A percentile compares a stretch with the other conserved stretches of the same genome.
Evolutionary conservation across 2,329 filamentous ascomycete species (phyloP).

Genomic region (Metarhizium rileyi): DNA sequence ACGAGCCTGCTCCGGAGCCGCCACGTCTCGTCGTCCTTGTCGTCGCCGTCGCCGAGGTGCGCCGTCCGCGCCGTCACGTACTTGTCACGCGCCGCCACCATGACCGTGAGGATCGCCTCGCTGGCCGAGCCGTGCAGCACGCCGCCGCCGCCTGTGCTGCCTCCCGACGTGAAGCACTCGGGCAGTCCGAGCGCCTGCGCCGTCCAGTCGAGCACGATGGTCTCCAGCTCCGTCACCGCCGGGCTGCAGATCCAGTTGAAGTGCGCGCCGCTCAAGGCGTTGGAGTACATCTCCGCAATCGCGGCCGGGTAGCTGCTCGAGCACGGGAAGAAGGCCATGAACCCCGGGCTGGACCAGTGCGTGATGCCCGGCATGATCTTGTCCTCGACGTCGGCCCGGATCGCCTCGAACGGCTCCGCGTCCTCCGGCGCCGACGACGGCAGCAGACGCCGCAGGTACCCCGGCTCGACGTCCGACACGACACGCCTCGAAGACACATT

Average conservation of each 20-base stretch:
- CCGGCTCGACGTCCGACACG: conserved; percentile 68
- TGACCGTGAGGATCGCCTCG: conserved; percentile 76
- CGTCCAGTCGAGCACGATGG: conserved; percentile 86
- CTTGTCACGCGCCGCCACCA: conserved; percentile 79
- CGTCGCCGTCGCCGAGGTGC: conserved; percentile 40
- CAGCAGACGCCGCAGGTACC: conserved; percentile 74
- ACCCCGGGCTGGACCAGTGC: conserved; percentile 90
- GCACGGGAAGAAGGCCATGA: conserved; percentile 92
- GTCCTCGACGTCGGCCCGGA: conserved; percentile 72
- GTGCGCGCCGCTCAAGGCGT: conserved; percentile 78
- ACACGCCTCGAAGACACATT: conserved; percentile 61
- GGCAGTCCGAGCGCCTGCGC: conserved; percentile 68
- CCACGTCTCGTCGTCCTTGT: conserved; percentile 61
- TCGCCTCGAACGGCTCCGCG: conserved; percentile 66
- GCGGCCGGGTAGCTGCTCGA: conserved; percentile 74
- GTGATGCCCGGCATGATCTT: conserved; percentile 90
- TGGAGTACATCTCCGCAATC: conserved; percentile 85
- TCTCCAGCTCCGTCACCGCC: conserved; percentile 87
- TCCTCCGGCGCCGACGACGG: conserved; percentile 55
- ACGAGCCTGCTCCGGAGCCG: conserved; percentile 50
- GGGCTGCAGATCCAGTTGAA: conserved; percentile 98
- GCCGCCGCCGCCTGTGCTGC: conserved; percentile 64
- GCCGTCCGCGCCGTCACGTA: conserved; percentile 55
- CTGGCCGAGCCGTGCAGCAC: conserved; percentile 91
- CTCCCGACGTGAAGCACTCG: conserved; percentile 60